Evolutionary conservation across 257 asterid species (phyloP).

Genomic region (Ajuga chamaepitys): DNA sequence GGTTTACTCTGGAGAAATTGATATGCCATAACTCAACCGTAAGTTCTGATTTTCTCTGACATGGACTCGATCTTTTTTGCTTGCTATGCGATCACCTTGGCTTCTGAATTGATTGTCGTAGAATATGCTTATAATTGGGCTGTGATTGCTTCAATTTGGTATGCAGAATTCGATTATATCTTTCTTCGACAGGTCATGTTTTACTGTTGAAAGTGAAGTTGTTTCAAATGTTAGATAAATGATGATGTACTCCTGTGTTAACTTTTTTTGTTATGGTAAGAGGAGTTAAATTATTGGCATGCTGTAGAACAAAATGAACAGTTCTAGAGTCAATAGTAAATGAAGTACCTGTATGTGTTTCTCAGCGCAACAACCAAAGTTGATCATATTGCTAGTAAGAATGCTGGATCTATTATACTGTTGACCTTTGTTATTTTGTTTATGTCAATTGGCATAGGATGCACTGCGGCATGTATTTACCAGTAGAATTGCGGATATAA

Average conservation of each 20-base stretch:
- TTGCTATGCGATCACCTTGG: constrained; percentile 9
- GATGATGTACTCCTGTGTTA: neutral
- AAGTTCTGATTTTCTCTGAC: constrained; percentile 21
- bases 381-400: constrained; percentile 1
- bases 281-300: neutral
- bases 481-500: constrained; percentile 81
- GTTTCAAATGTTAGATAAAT: neutral
- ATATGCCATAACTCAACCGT: constrained; percentile 92
- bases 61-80: neutral
- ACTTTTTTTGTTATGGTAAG: neutral
- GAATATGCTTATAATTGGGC: neutral
- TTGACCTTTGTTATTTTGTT: constrained; percentile 15
- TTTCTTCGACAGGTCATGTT: neutral
- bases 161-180: neutral
- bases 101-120: neutral
- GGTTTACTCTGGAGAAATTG: constrained; percentile 87
- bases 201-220: neutral
- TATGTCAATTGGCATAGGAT: constrained; percentile 48
- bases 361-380: neutral
- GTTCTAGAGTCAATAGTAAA: neutral
- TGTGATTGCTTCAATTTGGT: neutral
- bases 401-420: neutral
- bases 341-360: neutral
- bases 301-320: neutral
- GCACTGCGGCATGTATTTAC: constrained; percentile 90